Evolutionary conservation across 225 moss, liverwort and hornwort species (phyloP), one percentile per base, ranked within the genome.

Genomic region (Pseudisothecium myosuroides): DNA sequence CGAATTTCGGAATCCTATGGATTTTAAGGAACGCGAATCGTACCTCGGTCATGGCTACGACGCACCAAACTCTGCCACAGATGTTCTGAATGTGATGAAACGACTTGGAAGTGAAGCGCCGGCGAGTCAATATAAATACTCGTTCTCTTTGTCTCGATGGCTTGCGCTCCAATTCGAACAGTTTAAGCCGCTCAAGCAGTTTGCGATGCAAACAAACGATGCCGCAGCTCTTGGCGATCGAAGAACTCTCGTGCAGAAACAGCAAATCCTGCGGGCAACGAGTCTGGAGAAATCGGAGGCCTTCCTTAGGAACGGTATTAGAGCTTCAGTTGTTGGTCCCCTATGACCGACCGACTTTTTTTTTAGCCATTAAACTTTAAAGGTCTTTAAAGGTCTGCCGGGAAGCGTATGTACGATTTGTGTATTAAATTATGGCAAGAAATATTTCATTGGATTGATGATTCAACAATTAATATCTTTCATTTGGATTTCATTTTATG

Each of bases 11-110:
- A 79, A 43, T 69, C 41, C 15, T 50, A 65, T 37, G 49, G 28
- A 64, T 32, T 49, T 18, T 20, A 10, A 45, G 18, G 13, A 63
- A 76, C 45, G 22, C 23, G 45, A 66, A 86, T 52, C 75, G 6
- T 85, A 93, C 93, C 93, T 93, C 93, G 80, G 93, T 93, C 93
- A 93, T 93, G 93, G 83, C 63, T 86, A 14, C 54, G 59, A 79
- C 36, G 61, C 87, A 77, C 56, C 59, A 83, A 89, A 59, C 82
- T 76, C 58, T 20, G 71, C 68, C 87, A 56, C 82, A 26, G 24
- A 20, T 31, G n/a, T 49, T 63, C 19, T 74, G 56, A 78, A 82
- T 11, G 43, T 50, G 45, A 37, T 50, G 36, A 64, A 87, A 68
- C 58, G 37, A 17, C 43, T 58, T 32, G 36, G 65, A 75, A 77